These are phyloP conservation scores for Camellia oleifera DNA, from an alignment of 179 eudicot genomes.

Conservation along the genomic window DNA sequence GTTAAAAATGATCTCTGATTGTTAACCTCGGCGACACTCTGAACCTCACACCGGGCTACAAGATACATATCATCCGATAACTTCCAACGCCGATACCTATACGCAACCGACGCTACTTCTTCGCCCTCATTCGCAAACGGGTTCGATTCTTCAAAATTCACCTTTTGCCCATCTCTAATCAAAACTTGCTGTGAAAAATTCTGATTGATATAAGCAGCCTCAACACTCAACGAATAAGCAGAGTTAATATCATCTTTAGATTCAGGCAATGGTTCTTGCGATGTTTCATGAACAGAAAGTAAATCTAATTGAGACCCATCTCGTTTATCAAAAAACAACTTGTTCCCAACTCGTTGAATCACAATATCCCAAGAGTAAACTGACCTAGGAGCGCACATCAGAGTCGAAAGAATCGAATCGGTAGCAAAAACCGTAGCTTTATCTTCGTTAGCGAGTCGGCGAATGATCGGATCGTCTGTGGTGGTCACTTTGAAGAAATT, in stretches of 20 bases:
- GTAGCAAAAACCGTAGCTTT: constrained; percentile 94
- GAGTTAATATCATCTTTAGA: constrained; percentile 87
- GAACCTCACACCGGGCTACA: constrained; percentile 86
- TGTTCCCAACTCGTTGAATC: constrained; percentile 86
- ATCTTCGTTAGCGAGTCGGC: constrained; percentile 90
- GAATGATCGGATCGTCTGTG: constrained; percentile 85
- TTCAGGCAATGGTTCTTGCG: constrained; percentile 91
- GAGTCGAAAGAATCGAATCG: constrained; percentile 63
- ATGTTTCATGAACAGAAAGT: constrained; percentile 74
- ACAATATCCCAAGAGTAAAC: constrained; percentile 98
- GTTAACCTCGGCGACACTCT: constrained; percentile 68
- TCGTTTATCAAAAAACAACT: constrained; percentile 84
- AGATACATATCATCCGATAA: constrained; percentile 67
- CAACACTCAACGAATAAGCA: constrained; percentile 71
- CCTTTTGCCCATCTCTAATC: constrained; percentile 71
- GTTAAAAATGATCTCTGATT: constrained; percentile 70
- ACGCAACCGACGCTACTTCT: constrained; percentile 86
- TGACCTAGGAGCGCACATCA: constrained; percentile 87
- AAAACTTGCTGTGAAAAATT: constrained; percentile 91
- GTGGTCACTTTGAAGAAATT: constrained; percentile 92
- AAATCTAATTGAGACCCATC: constrained; percentile 89
- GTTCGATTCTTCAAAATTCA: constrained; percentile 75
- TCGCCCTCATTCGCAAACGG: constrained; percentile 93
- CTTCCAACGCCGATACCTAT: constrained; percentile 92
- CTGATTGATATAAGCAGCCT: constrained; percentile 91